These are phyloP conservation scores for Neonectria hederae DNA, from an alignment of 2,329 filamentous ascomycete species.

Conservation along the genomic window DNA sequence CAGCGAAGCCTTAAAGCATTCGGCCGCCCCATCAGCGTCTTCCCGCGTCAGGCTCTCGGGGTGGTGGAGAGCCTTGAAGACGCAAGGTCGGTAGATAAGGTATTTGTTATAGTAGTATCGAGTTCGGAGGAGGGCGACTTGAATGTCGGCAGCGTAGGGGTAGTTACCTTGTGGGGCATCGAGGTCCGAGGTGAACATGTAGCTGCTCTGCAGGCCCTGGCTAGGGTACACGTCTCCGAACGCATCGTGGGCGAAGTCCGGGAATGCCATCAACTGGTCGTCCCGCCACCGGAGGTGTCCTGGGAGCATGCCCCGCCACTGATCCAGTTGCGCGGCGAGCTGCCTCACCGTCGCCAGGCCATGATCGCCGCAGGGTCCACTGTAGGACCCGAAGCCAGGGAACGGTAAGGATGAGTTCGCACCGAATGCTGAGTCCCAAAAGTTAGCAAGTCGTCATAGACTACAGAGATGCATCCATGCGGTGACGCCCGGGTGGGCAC, in stretches of 20 bases:
- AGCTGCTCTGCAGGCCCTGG: slow-evolving; percentile 32
- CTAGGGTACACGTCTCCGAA: slow-evolving; percentile 33
- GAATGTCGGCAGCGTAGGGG: slow-evolving; percentile 63
- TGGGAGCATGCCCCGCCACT: slow-evolving; percentile 67
- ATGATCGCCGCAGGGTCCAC: slow-evolving; percentile 24
- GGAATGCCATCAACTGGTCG: slow-evolving; percentile 49
- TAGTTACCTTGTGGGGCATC: slow-evolving; percentile 49
- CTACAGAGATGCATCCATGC: neutral
- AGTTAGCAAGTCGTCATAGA: slow-evolving; percentile 19
- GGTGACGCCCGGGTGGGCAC: slow-evolving; percentile 36
- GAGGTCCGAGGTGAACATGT: slow-evolving; percentile 39
- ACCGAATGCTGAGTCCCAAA: slow-evolving; percentile 31
- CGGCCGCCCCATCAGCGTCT: slow-evolving; percentile 63
- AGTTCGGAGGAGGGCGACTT: slow-evolving; percentile 65
- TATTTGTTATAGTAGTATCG: slow-evolving; percentile 68
- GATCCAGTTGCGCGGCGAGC: slow-evolving; percentile 62
- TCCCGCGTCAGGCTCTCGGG: slow-evolving; percentile 62
- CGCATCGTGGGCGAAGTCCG: slow-evolving; percentile 30
- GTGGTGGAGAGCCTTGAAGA: slow-evolving; percentile 69
- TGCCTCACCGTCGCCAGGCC: slow-evolving; percentile 55
- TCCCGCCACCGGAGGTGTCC: slow-evolving; percentile 66
- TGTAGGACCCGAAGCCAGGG: slow-evolving; percentile 30
- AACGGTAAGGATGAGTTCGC: slow-evolving; percentile 22
- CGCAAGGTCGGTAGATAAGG: slow-evolving; percentile 65
- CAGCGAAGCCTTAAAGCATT: slow-evolving; percentile 66